Conservation (phyloP, 495 filamentous ascomycete genomes). For the Jackrogersella multiformis region DNA sequence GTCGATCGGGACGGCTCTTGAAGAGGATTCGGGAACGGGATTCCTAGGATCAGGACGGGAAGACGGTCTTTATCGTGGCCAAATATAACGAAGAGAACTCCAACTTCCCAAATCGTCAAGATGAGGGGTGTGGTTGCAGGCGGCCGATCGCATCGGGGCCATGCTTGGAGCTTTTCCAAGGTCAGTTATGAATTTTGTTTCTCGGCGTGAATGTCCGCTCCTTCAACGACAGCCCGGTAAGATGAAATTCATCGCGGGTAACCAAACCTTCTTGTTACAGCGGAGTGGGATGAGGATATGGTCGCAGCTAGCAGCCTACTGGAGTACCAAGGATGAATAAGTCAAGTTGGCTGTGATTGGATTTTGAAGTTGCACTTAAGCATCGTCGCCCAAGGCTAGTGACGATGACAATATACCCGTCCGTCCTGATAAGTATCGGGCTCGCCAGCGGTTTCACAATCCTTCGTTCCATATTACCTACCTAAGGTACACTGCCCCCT, state of each 20-base stretch:
- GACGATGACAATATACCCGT: neutral
- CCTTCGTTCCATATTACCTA: neutral
- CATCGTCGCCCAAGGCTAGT: neutral
- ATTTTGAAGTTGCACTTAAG: neutral
- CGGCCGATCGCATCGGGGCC: slow-evolving; percentile 37
- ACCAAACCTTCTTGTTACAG: neutral
- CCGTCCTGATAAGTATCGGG: neutral
- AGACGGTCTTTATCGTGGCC: slow-evolving; percentile 5
- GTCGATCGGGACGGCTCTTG: slow-evolving; percentile 10
- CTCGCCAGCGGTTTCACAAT: slow-evolving; percentile 1
- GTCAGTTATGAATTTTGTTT: slow-evolving; percentile 28
- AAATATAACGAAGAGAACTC: slow-evolving; percentile 18
- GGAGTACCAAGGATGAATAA: neutral
- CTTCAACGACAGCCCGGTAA: slow-evolving; percentile 1
- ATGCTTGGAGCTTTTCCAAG: slow-evolving; percentile 52
- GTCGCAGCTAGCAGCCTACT: neutral
- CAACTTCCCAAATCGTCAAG: slow-evolving; percentile 18
- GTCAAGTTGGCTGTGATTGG: slow-evolving; percentile 12
- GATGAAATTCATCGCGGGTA: neutral
- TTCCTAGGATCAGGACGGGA: slow-evolving; percentile 9
- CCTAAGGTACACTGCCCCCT: neutral
- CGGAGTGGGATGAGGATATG: neutral
- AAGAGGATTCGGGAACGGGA: slow-evolving; percentile 9
- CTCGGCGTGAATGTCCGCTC: neutral
- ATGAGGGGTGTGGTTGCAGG: slow-evolving; percentile 51